These are phyloP conservation scores for Cercophora newfieldiana DNA, from an alignment of 495 filamentous ascomycete species.

Conservation along the genomic window DNA sequence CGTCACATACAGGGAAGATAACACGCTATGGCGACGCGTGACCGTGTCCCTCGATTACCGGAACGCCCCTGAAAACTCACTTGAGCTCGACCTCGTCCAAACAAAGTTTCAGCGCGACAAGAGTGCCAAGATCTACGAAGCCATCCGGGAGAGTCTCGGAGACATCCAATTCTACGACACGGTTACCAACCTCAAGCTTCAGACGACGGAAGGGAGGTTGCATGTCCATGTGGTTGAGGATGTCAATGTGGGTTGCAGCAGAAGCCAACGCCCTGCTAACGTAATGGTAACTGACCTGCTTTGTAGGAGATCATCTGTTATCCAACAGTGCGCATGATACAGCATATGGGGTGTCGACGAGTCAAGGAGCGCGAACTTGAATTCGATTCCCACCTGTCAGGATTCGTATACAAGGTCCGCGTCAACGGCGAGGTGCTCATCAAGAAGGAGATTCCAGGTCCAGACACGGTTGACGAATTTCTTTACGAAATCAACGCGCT, in stretches of 20 bases:
- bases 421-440: conserved; percentile 70
- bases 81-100: conserved; percentile 78
- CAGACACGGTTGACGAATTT: conserved; percentile 95
- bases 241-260: conserved; percentile 58
- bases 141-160: conserved; percentile 84
- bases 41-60: conserved; percentile 96
- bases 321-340: conserved; percentile 70
- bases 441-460: conserved; percentile 98
- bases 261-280: background rate
- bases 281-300: conserved; percentile 16
- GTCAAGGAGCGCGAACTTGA: conserved; percentile 72
- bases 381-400: conserved; percentile 91
- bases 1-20: conserved; percentile 81
- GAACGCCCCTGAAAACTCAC: conserved; percentile 71
- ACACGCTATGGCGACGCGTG: conserved; percentile 78
- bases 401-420: conserved; percentile 93
- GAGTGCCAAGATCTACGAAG: conserved; percentile 91
- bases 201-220: conserved; percentile 83
- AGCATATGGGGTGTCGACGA: conserved; percentile 68
- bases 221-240: conserved; percentile 99
- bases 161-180: conserved; percentile 95
- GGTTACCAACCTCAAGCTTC: conserved; percentile 92
- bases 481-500: conserved; percentile 97
- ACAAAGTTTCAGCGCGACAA: conserved; percentile 90
- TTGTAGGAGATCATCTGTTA: conserved; percentile 81